These are phyloP conservation scores for Cytidiella melzeri DNA, from an alignment of 768 basidiomycete species.

Conservation along the genomic window DNA sequence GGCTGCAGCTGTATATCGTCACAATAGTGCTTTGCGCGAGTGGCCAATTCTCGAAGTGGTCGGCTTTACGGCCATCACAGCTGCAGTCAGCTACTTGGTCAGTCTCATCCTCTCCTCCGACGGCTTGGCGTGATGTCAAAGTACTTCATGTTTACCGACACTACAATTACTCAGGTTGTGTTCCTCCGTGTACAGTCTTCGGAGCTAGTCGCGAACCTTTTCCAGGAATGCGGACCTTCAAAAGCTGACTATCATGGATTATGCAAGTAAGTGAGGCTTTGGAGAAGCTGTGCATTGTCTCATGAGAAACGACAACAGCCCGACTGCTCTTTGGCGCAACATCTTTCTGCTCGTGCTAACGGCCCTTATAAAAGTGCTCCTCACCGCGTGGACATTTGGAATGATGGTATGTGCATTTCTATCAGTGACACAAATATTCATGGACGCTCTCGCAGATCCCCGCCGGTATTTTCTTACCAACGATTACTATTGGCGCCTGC, in stretches of 20 bases:
- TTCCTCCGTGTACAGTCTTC: slow-evolving; percentile 72
- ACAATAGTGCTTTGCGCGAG: slow-evolving; percentile 46
- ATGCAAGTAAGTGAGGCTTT: slow-evolving; percentile 63
- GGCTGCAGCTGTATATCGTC: slow-evolving; percentile 54
- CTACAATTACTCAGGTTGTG: slow-evolving; percentile 42
- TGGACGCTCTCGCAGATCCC: slow-evolving; percentile 61
- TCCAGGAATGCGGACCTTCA: slow-evolving; percentile 71
- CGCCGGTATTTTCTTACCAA: slow-evolving; percentile 72
- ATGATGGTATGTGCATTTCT: slow-evolving; percentile 54
- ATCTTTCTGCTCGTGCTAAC: slow-evolving; percentile 61
- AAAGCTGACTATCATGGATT: slow-evolving; percentile 68
- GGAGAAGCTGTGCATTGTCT: neutral
- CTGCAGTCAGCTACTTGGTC: slow-evolving; percentile 66
- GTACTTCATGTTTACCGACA: neutral
- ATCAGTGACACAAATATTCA: neutral
- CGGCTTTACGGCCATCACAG: slow-evolving; percentile 56
- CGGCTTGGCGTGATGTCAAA: too few relatives aligned
- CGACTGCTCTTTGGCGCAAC: slow-evolving; percentile 60
- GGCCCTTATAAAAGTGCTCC: slow-evolving; percentile 49
- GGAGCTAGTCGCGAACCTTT: slow-evolving; percentile 77
- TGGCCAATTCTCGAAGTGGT: slow-evolving; percentile 66
- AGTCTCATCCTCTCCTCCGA: slow-evolving; percentile 13
- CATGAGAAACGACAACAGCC: slow-evolving; percentile 30
- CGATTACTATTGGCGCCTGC: slow-evolving; percentile 70
- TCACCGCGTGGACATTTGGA: slow-evolving; percentile 76